phyloP scores from a whole-genome alignment of 306 rosid species.

The Ammopiptanthus mongolicus region DNA sequence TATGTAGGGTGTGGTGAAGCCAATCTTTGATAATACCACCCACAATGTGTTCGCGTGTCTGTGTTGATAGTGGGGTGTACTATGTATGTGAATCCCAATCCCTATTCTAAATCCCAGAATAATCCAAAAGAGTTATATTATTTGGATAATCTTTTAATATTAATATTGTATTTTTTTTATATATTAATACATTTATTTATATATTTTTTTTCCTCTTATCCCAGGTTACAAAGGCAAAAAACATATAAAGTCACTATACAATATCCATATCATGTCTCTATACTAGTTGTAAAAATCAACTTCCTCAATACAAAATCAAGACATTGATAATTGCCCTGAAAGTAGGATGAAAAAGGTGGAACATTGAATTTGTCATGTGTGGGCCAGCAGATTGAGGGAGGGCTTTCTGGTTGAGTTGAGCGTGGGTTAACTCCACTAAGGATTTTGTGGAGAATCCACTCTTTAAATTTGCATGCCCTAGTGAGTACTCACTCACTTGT shows the following conservation, averaged over 20 bases:
- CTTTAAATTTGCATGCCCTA: constrained; percentile 30
- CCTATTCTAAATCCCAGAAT: background rate
- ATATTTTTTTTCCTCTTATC: too few relatives aligned
- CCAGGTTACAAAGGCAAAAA: too few relatives aligned
- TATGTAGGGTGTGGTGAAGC: background rate
- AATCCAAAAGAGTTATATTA: background rate
- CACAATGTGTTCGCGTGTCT: constrained; percentile 14
- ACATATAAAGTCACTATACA: too few relatives aligned
- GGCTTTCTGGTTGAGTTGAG: constrained; percentile 36
- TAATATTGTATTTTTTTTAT: too few relatives aligned
- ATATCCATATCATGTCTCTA: too few relatives aligned
- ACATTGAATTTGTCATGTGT: constrained; percentile 15
- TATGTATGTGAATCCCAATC: background rate
- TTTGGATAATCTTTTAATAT: too few relatives aligned
- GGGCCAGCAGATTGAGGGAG: constrained; percentile 23
- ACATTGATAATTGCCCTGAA: too few relatives aligned
- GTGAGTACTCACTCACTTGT: constrained; percentile 34
- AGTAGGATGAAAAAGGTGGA: background rate
- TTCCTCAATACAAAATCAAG: too few relatives aligned
- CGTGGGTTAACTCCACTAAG: constrained; percentile 51
- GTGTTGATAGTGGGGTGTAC: background rate
- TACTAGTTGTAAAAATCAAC: too few relatives aligned
- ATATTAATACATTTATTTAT: too few relatives aligned
- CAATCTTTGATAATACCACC: constrained; percentile 37
- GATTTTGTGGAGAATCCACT: constrained; percentile 49